Evolutionary conservation across 306 rosid species (phyloP), one percentile per base, ranked within the genome.

Genomic region (Mimosa pudica): DNA sequence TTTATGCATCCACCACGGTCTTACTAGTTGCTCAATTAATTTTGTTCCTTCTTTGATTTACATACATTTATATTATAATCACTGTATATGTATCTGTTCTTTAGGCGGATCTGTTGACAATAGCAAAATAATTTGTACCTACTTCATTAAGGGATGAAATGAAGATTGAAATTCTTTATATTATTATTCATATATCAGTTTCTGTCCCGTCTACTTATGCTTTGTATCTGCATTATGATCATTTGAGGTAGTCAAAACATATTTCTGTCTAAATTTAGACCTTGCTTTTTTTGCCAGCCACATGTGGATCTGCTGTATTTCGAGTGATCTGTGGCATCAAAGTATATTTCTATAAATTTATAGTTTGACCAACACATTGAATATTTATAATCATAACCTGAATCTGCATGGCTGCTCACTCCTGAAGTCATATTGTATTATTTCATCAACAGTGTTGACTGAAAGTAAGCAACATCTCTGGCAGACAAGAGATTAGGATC

Each of bases 101-200:
- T 75, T 82, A 71, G 57, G 64, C 65, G 65, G 57, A 76, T 71
- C 67, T 42, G 54, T 76, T 82, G 76, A n/a, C 46, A 72, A 69
- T 76, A 42, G 38, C 65, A 48, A 67, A 73, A 76, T 32, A 33
- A 66, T 75, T 72, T 66, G 54, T 49, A 14, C 73, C 65, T 71
- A 75, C 76, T 73, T 33, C 54, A 17, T 46, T 80, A 82, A 79
- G 48, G 75, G 42, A 86, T 76, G 84, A 76, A 82, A 79, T 76
- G 24, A 42, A 67, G 46, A 82, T 51, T 77, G 75, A 64, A 60
- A 86, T 83, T 86, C 84, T 86, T 0, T 77, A 35, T 58, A 68
- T 71, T 61, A 8, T 18, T 73, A 3, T 49, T 36, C 16, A 16
- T 75, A 60, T 79, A 76, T 79, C 69, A 0, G 65, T n/a, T 76